These are phyloP conservation scores for Capsella bursapastoris DNA, from an alignment of 345 rosid genomes.

Conservation along the genomic window DNA sequence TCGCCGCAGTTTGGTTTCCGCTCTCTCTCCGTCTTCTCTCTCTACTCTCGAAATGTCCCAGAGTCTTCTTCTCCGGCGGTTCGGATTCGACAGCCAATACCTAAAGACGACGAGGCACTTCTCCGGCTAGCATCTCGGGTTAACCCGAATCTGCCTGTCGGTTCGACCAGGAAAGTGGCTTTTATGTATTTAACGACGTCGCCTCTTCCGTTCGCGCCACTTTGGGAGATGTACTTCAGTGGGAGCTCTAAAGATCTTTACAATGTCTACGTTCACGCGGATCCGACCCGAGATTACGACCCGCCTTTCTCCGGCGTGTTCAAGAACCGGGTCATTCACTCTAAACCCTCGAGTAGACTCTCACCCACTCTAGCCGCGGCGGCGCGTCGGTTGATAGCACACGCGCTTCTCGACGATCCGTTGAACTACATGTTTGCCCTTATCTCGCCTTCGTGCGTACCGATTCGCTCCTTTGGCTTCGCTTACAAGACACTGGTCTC, in stretches of 20 bases:
- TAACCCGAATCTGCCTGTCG: conserved; percentile 47
- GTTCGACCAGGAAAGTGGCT: conserved; percentile 59
- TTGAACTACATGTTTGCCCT: conserved; percentile 69
- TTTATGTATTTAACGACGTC: conserved; percentile 70
- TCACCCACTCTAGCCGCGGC: conserved; percentile 73
- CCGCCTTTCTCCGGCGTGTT: conserved; percentile 66
- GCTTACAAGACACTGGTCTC: conserved; percentile 47
- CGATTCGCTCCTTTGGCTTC: conserved; percentile 68
- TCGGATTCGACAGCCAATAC: conserved; percentile 35
- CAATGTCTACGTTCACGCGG: conserved; percentile 76
- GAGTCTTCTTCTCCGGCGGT: conserved; percentile 10
- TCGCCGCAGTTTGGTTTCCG: conserved; percentile 22
- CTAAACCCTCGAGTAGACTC: conserved; percentile 54
- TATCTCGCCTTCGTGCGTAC: conserved; percentile 73
- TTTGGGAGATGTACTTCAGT: conserved; percentile 71
- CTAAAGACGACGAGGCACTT: conserved; percentile 54
- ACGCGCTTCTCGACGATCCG: conserved; percentile 69
- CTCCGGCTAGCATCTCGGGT: conserved; percentile 57
- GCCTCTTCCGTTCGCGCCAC: conserved; percentile 68
- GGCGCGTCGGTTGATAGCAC: conserved; percentile 70
- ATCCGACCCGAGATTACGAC: conserved; percentile 55
- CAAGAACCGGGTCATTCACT: conserved; percentile 55
- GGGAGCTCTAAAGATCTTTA: conserved; percentile 45
- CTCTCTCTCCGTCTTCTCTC: conserved; percentile 31
- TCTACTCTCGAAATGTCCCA: conserved; percentile 28